phyloP scores from a whole-genome alignment of 305 asterid species.

The Fraxinus paxiana region DNA sequence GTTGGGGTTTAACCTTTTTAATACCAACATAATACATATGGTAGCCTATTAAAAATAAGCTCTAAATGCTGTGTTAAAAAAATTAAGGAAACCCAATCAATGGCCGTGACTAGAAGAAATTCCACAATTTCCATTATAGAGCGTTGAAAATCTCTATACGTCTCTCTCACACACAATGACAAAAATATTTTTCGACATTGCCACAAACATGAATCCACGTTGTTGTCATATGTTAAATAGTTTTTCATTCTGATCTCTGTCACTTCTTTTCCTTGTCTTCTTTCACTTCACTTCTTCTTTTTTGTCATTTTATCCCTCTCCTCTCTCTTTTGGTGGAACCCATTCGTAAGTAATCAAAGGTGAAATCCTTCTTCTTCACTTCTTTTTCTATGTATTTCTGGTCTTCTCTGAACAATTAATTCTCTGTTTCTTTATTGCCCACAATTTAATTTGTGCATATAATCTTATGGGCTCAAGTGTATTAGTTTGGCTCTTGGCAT shows the following conservation, averaged over 20 bases:
- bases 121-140: background rate
- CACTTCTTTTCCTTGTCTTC: conserved; percentile 11
- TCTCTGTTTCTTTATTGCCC: conserved; percentile 4
- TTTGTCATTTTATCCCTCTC: background rate
- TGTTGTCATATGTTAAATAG: background rate
- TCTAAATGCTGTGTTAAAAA: background rate
- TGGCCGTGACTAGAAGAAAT: background rate
- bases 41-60: background rate
- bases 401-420: background rate
- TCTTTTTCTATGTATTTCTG: background rate
- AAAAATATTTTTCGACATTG: background rate
- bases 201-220: conserved; percentile 1
- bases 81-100: background rate
- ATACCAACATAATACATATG: background rate
- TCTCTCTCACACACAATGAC: background rate
- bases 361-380: background rate
- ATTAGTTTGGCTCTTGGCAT: background rate
- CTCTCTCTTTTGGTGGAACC: background rate
- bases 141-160: background rate
- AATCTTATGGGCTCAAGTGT: background rate
- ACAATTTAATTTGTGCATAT: conserved; percentile 11
- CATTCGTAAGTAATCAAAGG: conserved; percentile 5
- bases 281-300: background rate
- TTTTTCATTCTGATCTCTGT: background rate
- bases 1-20: too few species aligned